phyloP scores from a whole-genome alignment of 176 grass and related monocot genomes.

The Carex parvula region DNA sequence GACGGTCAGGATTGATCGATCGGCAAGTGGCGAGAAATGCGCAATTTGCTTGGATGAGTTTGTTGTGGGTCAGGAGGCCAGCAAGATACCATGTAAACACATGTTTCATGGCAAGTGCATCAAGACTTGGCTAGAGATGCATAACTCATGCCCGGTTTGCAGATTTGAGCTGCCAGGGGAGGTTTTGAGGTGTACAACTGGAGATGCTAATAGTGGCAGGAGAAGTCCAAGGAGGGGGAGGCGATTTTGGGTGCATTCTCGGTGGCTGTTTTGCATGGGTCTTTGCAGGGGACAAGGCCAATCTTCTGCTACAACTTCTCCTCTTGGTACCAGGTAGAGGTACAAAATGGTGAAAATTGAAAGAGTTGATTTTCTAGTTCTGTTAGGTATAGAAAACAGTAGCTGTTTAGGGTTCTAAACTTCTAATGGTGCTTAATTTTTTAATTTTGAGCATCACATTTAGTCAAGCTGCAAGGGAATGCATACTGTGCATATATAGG shows the following conservation, averaged over 20 bases:
- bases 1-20: neutral
- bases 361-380: neutral
- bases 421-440: neutral
- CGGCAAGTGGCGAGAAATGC: slow-evolving; percentile 27
- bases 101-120: slow-evolving; percentile 64
- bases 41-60: slow-evolving; percentile 73
- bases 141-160: slow-evolving; percentile 81
- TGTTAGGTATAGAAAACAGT: neutral
- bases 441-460: neutral
- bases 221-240: neutral
- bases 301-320: neutral
- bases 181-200: slow-evolving; percentile 3
- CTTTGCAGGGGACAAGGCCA: neutral
- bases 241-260: neutral
- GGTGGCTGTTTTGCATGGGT: neutral
- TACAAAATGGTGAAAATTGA: neutral
- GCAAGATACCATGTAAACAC: slow-evolving; percentile 77
- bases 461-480: neutral
- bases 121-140: slow-evolving; percentile 65
- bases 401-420: neutral
- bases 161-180: slow-evolving; percentile 57
- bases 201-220: neutral
- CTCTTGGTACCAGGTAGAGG: neutral
- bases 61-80: slow-evolving; percentile 42
- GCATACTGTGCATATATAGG: neutral